These are phyloP conservation scores for Dichotomocladium elegans DNA, from an alignment of 371 early-diverging fungal genomes.

Conservation along the genomic window DNA sequence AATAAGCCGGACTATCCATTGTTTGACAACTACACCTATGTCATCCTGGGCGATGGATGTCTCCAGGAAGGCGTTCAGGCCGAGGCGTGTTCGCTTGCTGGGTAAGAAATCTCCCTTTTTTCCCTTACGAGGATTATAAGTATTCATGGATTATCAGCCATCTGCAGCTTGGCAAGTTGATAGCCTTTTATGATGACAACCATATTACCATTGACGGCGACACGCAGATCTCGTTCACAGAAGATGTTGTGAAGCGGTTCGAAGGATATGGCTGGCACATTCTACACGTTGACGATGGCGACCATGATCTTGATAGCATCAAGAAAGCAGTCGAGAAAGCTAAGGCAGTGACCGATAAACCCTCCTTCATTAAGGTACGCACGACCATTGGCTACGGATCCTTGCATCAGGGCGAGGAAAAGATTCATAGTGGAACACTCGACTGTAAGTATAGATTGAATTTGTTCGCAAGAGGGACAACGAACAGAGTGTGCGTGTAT, in stretches of 20 bases:
- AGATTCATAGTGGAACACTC: slow-evolving; percentile 90
- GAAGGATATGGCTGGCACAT: slow-evolving; percentile 96
- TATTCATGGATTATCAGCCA: slow-evolving; percentile 56
- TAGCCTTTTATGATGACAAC: slow-evolving; percentile 98
- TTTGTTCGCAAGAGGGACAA: not conserved
- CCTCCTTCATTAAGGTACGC: slow-evolving; percentile 83
- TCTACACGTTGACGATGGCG: slow-evolving; percentile 77
- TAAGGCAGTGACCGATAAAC: slow-evolving; percentile 81
- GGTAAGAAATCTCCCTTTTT: slow-evolving; percentile 48
- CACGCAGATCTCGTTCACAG: slow-evolving; percentile 89
- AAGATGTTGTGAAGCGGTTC: slow-evolving; percentile 90
- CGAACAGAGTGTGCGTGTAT: not conserved
- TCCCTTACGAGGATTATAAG: not conserved
- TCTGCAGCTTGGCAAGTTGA: slow-evolving; percentile 92
- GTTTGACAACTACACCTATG: slow-evolving; percentile 85
- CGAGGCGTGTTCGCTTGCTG: slow-evolving; percentile 98
- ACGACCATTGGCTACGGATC: slow-evolving; percentile 68
- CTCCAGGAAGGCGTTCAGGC: slow-evolving; percentile 98
- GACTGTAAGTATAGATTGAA: slow-evolving; percentile 53
- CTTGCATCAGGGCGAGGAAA: slow-evolving; percentile 81
- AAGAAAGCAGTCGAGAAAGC: slow-evolving; percentile 75
- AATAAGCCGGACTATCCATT: slow-evolving; percentile 83
- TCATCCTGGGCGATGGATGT: slow-evolving; percentile 98
- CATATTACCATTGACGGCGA: slow-evolving; percentile 95
- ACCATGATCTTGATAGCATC: slow-evolving; percentile 74